Conservation (phyloP, 1,139 yeast genomes). For the Lodderomyces parapsilosis region DNA sequence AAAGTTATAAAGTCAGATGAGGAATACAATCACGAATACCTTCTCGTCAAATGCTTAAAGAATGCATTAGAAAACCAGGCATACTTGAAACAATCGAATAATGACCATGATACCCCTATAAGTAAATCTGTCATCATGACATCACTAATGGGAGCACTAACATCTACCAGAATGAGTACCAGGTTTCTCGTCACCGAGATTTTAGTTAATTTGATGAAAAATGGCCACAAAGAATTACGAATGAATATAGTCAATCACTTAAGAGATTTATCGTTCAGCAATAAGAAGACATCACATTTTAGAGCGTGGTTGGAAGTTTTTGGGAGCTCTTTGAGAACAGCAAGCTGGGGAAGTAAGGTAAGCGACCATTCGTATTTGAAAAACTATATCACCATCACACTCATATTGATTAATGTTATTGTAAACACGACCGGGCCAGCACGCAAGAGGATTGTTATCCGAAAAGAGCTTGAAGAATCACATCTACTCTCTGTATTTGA, state of each 20-base stretch:
- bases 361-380: slow-evolving; percentile 21
- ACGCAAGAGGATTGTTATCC: slow-evolving; percentile 30
- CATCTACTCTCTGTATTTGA: slow-evolving; percentile 40
- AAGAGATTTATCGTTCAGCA: slow-evolving; percentile 26
- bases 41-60: slow-evolving; percentile 36
- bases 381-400: slow-evolving; percentile 45
- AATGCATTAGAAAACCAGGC: slow-evolving; percentile 5
- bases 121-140: slow-evolving; percentile 34
- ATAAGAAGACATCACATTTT: background rate
- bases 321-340: background rate
- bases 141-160: slow-evolving; percentile 37
- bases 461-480: slow-evolving; percentile 43
- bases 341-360: slow-evolving; percentile 8
- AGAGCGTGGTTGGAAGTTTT: background rate
- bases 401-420: slow-evolving; percentile 44
- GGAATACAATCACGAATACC: slow-evolving; percentile 42
- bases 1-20: slow-evolving; percentile 47
- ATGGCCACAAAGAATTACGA: slow-evolving; percentile 14
- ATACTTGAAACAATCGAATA: slow-evolving; percentile 15
- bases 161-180: slow-evolving; percentile 43
- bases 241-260: slow-evolving; percentile 19
- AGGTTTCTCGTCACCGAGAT: slow-evolving; percentile 45
- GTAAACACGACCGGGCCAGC: slow-evolving; percentile 34
- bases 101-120: slow-evolving; percentile 11
- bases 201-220: slow-evolving; percentile 36